Percentiles rank a stretch among this genome's conserved stretches.
These are phyloP conservation scores for Aspergillus tamarii DNA, from an alignment of 2,329 filamentous ascomycete genomes.

Conservation along the genomic window DNA sequence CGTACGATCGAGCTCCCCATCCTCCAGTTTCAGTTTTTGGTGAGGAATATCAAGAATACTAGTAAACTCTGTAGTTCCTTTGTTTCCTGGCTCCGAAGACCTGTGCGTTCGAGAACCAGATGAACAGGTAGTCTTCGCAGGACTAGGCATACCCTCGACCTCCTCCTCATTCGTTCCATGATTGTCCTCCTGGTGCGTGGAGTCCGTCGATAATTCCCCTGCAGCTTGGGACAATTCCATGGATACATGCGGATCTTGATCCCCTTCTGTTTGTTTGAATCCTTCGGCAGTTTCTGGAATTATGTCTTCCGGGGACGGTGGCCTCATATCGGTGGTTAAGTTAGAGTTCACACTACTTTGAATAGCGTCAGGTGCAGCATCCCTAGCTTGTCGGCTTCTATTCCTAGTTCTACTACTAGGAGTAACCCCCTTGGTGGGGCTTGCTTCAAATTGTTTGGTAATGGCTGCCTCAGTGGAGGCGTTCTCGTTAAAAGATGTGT, in stretches of 20 bases:
- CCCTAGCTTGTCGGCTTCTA: constrained; percentile 16
- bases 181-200: constrained; percentile 10
- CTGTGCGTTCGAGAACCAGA: constrained; percentile 30
- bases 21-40: constrained; percentile 39
- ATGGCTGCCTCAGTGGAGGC: constrained; percentile 13
- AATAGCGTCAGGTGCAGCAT: constrained; percentile 13
- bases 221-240: constrained; percentile 2
- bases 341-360: neutral
- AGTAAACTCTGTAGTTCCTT: constrained; percentile 16
- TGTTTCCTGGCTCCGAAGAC: constrained; percentile 28
- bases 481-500: constrained; percentile 24
- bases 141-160: constrained; percentile 7
- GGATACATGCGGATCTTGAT: constrained; percentile 1
- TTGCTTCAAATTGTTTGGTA: constrained; percentile 20
- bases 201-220: constrained; percentile 16
- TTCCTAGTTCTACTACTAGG: constrained; percentile 21
- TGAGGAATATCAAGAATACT: constrained; percentile 21
- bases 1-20: constrained; percentile 28
- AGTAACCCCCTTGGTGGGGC: constrained; percentile 18
- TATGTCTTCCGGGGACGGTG: constrained; percentile 18
- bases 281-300: constrained; percentile 17
- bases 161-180: constrained; percentile 9
- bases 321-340: constrained; percentile 14
- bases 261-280: constrained; percentile 4
- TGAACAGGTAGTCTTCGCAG: constrained; percentile 22